A percentile compares a stretch with the other conserved stretches of the same genome.
phyloP scores from a whole-genome alignment of 495 filamentous ascomycete species.

The Neurospora sp. region DNA sequence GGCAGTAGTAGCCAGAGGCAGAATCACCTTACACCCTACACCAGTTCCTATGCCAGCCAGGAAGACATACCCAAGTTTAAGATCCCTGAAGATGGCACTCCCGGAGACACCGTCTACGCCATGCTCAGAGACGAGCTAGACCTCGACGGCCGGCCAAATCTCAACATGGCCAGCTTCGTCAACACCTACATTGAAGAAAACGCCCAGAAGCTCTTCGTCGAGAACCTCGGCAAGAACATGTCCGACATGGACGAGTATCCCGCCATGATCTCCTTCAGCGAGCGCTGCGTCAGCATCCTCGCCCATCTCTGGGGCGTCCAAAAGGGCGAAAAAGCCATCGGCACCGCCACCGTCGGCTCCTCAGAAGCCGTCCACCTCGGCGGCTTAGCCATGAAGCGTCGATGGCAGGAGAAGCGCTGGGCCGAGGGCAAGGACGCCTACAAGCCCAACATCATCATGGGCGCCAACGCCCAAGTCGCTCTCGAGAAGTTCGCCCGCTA shows the following conservation, averaged over 20 bases:
- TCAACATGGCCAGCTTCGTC: slow-evolving; percentile 65
- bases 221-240: slow-evolving; percentile 60
- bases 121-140: slow-evolving; percentile 66
- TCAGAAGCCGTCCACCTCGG: slow-evolving; percentile 68
- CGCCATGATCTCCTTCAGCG: slow-evolving; percentile 61
- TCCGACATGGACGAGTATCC: slow-evolving; percentile 69
- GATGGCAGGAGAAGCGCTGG: slow-evolving; percentile 59
- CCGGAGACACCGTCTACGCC: slow-evolving; percentile 54
- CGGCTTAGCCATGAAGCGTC: slow-evolving; percentile 67
- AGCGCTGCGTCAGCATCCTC: slow-evolving; percentile 61
- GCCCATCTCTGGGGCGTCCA: slow-evolving; percentile 59
- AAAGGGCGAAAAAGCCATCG: slow-evolving; percentile 57
- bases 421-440: slow-evolving; percentile 50
- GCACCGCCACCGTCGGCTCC: slow-evolving; percentile 62
- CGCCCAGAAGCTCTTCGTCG: slow-evolving; percentile 53
- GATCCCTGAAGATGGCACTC: slow-evolving; percentile 52
- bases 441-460: slow-evolving; percentile 69
- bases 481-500: slow-evolving; percentile 67
- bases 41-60: slow-evolving; percentile 49
- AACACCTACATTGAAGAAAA: slow-evolving; percentile 63
- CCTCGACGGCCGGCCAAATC: slow-evolving; percentile 60
- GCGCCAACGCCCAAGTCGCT: slow-evolving; percentile 66
- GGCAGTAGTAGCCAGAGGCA: slow-evolving; percentile 11
- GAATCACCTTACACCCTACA: slow-evolving; percentile 51
- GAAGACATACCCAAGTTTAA: slow-evolving; percentile 58